These are phyloP conservation scores for Xylaria cubensis DNA, from an alignment of 495 filamentous ascomycete genomes.

Conservation along the genomic window DNA sequence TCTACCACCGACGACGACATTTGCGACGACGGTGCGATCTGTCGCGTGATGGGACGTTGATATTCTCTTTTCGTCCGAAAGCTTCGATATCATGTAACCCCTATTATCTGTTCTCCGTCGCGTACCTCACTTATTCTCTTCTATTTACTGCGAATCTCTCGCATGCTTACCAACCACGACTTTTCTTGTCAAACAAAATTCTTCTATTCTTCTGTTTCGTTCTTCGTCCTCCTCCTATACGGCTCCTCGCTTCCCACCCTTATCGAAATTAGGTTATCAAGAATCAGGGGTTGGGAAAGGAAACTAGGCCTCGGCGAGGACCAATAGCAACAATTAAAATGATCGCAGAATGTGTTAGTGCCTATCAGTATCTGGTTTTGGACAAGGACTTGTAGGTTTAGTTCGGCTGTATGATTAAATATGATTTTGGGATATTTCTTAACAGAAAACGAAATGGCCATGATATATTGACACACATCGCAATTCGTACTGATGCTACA, in stretches of 20 bases:
- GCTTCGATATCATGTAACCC: background rate
- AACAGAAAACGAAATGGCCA: background rate
- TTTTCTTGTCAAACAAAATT: background rate
- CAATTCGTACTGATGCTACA: background rate
- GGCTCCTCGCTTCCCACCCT: background rate
- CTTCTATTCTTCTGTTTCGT: background rate
- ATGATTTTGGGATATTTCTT: background rate
- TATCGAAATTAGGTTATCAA: background rate
- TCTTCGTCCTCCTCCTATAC: background rate
- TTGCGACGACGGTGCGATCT: conserved; percentile 9
- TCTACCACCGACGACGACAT: background rate
- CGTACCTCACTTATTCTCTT: background rate
- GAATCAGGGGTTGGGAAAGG: background rate
- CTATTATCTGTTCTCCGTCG: background rate
- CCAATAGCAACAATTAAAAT: background rate
- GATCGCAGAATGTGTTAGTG: background rate
- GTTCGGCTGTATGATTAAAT: background rate
- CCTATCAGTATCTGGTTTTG: background rate
- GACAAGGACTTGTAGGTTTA: background rate
- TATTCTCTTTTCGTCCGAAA: background rate
- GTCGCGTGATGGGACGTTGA: background rate
- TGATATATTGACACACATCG: background rate
- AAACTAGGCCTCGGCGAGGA: background rate
- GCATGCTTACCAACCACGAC: background rate
- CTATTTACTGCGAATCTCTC: background rate